These are phyloP conservation scores for Hordeum marinum DNA, from an alignment of 176 grass and related monocot genomes.

Conservation along the genomic window DNA sequence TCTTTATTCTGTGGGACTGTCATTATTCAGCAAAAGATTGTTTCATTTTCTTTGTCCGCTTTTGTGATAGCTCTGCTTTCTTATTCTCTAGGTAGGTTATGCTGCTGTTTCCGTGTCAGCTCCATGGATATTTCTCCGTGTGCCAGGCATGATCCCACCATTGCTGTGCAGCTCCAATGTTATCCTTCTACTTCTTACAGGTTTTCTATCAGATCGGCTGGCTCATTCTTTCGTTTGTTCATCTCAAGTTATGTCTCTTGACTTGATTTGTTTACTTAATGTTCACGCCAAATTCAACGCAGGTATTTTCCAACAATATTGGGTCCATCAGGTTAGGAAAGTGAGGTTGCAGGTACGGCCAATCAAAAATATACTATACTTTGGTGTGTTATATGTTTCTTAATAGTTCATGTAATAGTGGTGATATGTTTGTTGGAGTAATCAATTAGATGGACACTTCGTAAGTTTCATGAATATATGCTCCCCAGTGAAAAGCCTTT, in stretches of 20 bases:
- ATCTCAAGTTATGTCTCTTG: neutral
- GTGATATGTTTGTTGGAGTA: neutral
- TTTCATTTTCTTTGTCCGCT: neutral
- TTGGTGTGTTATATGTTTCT: neutral
- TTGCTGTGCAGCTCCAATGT: constrained; percentile 90
- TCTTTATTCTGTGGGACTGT: neutral
- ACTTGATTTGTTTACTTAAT: constrained; percentile 19
- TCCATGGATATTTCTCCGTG: constrained; percentile 83
- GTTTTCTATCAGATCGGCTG: constrained; percentile 30
- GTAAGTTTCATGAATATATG: neutral
- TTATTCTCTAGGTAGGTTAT: constrained; percentile 70
- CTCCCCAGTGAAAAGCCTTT: neutral
- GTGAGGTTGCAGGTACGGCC: constrained; percentile 83
- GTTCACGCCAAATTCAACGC: constrained; percentile 20
- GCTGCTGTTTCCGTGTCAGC: constrained; percentile 66
- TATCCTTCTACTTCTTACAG: constrained; percentile 77
- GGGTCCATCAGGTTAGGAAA: constrained; percentile 97
- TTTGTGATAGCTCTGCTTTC: constrained; percentile 9
- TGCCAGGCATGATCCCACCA: constrained; percentile 63
- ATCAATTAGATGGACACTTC: neutral
- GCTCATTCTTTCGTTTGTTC: constrained; percentile 19
- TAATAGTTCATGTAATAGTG: neutral
- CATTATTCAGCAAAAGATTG: neutral
- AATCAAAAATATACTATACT: neutral
- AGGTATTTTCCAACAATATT: constrained; percentile 98